Percentiles rank a stretch among this genome's conserved stretches.
Evolutionary conservation across 2,329 filamentous ascomycete genomes (phyloP).

Genomic region (Phoma sp.): DNA sequence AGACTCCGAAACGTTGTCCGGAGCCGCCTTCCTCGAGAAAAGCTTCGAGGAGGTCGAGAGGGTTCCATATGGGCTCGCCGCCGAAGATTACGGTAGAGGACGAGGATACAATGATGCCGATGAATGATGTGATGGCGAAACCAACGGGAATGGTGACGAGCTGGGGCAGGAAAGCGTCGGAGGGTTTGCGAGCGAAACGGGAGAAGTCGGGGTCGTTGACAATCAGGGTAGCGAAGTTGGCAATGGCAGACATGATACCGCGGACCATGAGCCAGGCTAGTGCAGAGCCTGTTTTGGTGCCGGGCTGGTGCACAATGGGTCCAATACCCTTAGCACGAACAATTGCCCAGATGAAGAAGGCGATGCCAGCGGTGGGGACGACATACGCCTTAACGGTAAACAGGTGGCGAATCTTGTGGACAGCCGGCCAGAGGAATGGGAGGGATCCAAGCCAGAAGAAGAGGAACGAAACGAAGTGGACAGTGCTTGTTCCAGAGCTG

Average conservation of each 20-base stretch:
- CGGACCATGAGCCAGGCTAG: conserved; percentile 84
- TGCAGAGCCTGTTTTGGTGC: conserved; percentile 68
- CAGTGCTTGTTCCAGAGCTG: conserved; percentile 74
- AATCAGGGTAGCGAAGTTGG: conserved; percentile 90
- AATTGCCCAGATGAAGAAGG: conserved; percentile 88
- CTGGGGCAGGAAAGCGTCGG: conserved; percentile 81
- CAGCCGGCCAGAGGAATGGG: conserved; percentile 87
- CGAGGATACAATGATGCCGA: conserved; percentile 64
- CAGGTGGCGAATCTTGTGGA: conserved; percentile 85
- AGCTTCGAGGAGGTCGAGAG: conserved; percentile 49
- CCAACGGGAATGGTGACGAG: conserved; percentile 62
- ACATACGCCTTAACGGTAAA: conserved; percentile 91
- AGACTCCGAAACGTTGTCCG: conserved; percentile 57
- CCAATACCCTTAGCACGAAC: conserved; percentile 83
- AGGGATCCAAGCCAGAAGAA: conserved; percentile 84
- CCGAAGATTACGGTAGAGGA: conserved; percentile 55
- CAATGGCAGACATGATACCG: conserved; percentile 87
- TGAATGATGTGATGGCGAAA: conserved; percentile 76
- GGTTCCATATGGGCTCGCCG: conserved; percentile 53
- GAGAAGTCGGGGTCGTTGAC: conserved; percentile 82
- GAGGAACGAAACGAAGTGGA: conserved; percentile 82
- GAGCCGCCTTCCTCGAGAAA: conserved; percentile 53
- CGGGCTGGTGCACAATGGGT: conserved; percentile 76
- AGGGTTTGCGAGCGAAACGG: conserved; percentile 79
- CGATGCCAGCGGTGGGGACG: conserved; percentile 81